Evolutionary conservation across 495 filamentous ascomycete species (phyloP), one percentile per base, ranked within the genome.

Genomic region (Lepidopterella palustris): DNA sequence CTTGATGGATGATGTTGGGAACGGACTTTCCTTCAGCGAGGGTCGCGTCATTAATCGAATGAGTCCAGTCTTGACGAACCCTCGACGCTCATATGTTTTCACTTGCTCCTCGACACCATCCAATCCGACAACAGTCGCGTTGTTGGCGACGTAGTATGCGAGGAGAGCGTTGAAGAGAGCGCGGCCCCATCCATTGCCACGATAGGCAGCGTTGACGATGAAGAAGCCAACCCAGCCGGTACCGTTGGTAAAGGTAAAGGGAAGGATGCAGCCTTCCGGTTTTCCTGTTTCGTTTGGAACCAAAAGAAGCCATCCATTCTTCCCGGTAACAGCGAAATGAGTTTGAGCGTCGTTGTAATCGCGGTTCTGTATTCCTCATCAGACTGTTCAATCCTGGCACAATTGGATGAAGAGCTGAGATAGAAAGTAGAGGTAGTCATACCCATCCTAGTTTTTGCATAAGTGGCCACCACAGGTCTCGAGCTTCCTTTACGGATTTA

Each of bases 211-310:
- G 54, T 67, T 67, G 13, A 67, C 26, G 21, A 45, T 29, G 58
- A 67, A 64, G 28, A 61, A 67, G 31, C 65, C 65, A 5, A 67
- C 31, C 65, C 65, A 67, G 1, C 57, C 65, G 3, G 65, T 67
- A 47, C 42, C 27, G 24, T 67, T 67, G 9, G 53, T 47, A 31
- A 49, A 67, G 42, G 26, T 57, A 45, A 67, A 67, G 6, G 53
- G 57, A 5, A 63, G 53, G 28, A 64, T 28, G 51, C 57, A 64
- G 53, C 65, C 65, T 31, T 67, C 65, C 13, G 65, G 53, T 39
- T 64, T 67, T 26, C 23, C 26, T 8, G 45, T 39, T 0, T 58
- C 56, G 45, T 53, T 60, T 5, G 56, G 40, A 3, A 35, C 27
- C 20, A 60, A 13, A 26, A 67, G 18, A 1, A 63, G 57, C 64